Base-by-base conservation (phyloP, 177 flowering plant genomes). In the Viscum album region DNA sequence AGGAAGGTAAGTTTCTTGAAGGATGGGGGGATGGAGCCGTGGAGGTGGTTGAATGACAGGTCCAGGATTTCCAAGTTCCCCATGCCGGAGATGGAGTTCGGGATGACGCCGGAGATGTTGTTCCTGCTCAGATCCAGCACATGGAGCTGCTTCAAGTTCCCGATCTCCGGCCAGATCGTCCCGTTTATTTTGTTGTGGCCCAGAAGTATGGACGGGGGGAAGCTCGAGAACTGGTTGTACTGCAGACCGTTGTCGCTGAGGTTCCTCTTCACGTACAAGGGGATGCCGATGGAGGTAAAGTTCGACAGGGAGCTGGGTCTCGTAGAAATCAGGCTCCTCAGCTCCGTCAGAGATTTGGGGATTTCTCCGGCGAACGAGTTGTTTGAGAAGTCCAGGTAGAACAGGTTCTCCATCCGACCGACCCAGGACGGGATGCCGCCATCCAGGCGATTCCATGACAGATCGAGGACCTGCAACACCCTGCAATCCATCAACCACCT, bases 341-440 rank as follows among this genome's bases (percentile, higher is more conserved):
- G 81, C 71, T 77, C 73, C 1, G 83, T 80, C 74, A 89, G 69
- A 56, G 82, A 77, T 72, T 70, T 78, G 0, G 96, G 96, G 32
- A 92, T 81, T 63, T 85, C 89, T 41, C 96, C 96, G 0, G 84
- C 74, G 29, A 90, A 82, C 0, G 89, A 79, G 79, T 92, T 92
- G 68, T 90, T 88, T 0, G 96, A 92, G 66, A 92, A 71, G 62
- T 92, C 96, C 83, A 92, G 77, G 81, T 92, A 89, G 73, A 88
- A 88, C 66, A 92, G 75, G 50, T 66, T 73, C 71, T 87, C 87
- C 86, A 89, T 79, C 70, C 78, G 64, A 43, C 91, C 96, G 68
- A 90, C 78, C 91, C 91, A 87, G 3, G 80, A 66, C 32, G 98
- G 98, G 66, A 90, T 85, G 34, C 67, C 72, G 17, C 96, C 98